Evolutionary conservation across 2,329 filamentous ascomycete genomes (phyloP).

Genomic region (Aspergillus novofumigatus): DNA sequence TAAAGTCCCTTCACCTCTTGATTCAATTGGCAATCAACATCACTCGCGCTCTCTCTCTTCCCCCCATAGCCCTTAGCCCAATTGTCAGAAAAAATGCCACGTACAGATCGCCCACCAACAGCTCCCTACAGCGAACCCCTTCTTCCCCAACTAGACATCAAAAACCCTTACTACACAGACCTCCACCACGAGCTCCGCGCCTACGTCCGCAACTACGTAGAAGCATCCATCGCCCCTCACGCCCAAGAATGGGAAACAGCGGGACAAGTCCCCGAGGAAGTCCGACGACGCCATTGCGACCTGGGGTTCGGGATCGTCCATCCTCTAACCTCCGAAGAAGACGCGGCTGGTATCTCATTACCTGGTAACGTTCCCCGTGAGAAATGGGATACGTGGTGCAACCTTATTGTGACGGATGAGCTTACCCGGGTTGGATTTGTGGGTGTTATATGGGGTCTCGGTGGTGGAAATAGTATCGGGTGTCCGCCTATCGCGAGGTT

Average conservation of each 20-base stretch:
- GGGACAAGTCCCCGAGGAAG: conserved; percentile 47
- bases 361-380: conserved; percentile 45
- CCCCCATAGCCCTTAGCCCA: not conserved
- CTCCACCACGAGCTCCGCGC: conserved; percentile 58
- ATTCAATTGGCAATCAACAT: no score
- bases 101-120: conserved; percentile 20
- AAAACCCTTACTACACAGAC: conserved; percentile 57
- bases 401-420: conserved; percentile 55
- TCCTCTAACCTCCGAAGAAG: conserved; percentile 34
- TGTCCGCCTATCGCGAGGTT: conserved; percentile 61
- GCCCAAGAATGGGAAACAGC: conserved; percentile 62
- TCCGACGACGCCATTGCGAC: conserved; percentile 34
- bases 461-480: conserved; percentile 59
- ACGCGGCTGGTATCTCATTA: conserved; percentile 37
- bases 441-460: conserved; percentile 56
- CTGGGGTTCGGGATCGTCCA: conserved; percentile 39
- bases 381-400: conserved; percentile 56
- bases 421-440: conserved; percentile 52
- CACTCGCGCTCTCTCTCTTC: no score
- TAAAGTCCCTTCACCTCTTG: not conserved
- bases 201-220: conserved; percentile 55
- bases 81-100: conserved; percentile 11
- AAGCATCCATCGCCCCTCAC: conserved; percentile 54
- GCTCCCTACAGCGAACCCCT: conserved; percentile 40
- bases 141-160: conserved; percentile 44